phyloP scores from a whole-genome alignment of 169 alveolate genomes.

The Perkinsus chesapeaki region DNA sequence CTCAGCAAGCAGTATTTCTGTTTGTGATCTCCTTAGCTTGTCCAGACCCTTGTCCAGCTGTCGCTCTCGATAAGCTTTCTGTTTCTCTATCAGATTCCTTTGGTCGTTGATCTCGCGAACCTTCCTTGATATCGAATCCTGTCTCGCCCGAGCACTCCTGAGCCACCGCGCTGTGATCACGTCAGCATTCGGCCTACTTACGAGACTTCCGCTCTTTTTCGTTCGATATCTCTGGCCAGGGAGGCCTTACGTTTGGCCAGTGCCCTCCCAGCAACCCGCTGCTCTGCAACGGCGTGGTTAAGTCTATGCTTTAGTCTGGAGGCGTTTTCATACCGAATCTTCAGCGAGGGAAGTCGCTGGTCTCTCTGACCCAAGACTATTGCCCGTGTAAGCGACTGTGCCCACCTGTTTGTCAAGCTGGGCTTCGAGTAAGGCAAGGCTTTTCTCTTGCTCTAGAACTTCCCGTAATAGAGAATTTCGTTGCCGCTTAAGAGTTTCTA shows the following conservation, averaged over 20 bases:
- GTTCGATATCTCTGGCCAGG: background rate
- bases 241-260: background rate
- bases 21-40: background rate
- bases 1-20: background rate
- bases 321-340: background rate
- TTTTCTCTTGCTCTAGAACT: background rate
- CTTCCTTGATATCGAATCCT: background rate
- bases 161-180: background rate
- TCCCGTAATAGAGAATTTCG: background rate
- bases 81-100: background rate
- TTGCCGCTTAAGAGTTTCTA: background rate
- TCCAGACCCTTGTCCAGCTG: background rate
- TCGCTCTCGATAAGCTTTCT: background rate
- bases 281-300: background rate
- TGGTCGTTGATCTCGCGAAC: background rate
- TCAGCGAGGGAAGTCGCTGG: background rate
- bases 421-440: background rate
- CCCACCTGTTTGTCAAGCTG: background rate
- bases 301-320: background rate
- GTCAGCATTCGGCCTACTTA: background rate
- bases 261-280: background rate
- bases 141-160: background rate
- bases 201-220: background rate
- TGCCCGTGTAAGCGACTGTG: background rate
- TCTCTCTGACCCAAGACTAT: background rate